A percentile compares a stretch with the other conserved stretches of the same genome.
These are phyloP conservation scores for Globisporangium perplexum DNA, from an alignment of 352 stramenopile genomes.

Conservation along the genomic window DNA sequence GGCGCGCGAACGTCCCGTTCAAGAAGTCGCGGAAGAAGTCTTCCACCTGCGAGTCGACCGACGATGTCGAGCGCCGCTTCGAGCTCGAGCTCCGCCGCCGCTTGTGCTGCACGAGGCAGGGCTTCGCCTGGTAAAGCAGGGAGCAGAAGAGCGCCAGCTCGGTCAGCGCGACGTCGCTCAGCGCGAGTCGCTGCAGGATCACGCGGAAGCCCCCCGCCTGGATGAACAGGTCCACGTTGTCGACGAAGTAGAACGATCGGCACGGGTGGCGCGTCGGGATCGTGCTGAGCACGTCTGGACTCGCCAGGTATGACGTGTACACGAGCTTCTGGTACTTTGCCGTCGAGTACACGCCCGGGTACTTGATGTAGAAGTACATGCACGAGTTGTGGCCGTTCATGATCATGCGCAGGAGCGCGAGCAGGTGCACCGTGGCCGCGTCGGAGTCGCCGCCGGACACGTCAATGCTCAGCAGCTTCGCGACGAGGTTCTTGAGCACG, in stretches of 20 bases:
- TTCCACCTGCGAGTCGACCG: conserved; percentile 39
- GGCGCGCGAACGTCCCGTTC: conserved; percentile 55
- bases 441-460: conserved; percentile 5
- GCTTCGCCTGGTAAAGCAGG: conserved; percentile 68
- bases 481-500: conserved; percentile 69
- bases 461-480: conserved; percentile 52
- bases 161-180: conserved; percentile 30
- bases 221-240: conserved; percentile 81
- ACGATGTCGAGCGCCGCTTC: conserved; percentile 11
- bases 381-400: conserved; percentile 70
- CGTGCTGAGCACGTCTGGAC: conserved; percentile 37
- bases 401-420: conserved; percentile 73
- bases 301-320: conserved; percentile 73
- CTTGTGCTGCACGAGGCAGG: conserved; percentile 60
- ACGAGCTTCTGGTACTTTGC: conserved; percentile 61
- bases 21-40: conserved; percentile 82
- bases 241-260: conserved; percentile 76
- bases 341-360: conserved; percentile 50
- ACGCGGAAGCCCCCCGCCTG: conserved; percentile 74
- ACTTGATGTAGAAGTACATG: conserved; percentile 85
- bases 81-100: conserved; percentile 38
- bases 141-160: conserved; percentile 70
- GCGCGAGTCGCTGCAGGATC: conserved; percentile 57
- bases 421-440: conserved; percentile 29
- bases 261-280: conserved; percentile 66